A percentile compares a stretch with the other conserved stretches of the same genome.
Conservation (phyloP, 1,139 yeast genomes). For the Eremothecium coryli region DNA sequence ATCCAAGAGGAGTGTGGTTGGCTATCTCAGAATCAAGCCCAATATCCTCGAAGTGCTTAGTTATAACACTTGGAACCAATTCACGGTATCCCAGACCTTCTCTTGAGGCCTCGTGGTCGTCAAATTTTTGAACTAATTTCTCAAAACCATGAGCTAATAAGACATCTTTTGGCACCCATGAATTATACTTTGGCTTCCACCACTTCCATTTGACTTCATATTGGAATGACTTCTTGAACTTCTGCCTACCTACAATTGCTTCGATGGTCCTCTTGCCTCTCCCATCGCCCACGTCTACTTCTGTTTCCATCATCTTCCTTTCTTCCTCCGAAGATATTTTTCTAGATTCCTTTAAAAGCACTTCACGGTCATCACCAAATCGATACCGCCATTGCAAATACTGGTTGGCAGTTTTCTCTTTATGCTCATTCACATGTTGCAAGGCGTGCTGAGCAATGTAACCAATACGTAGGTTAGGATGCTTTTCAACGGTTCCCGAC, state of each 20-base stretch:
- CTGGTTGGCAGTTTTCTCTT: conserved; percentile 95
- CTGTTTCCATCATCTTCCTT: conserved; percentile 65
- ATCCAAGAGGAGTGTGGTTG: conserved; percentile 94
- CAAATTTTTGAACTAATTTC: conserved; percentile 85
- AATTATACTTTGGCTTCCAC: conserved; percentile 88
- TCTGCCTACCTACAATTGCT: conserved; percentile 95
- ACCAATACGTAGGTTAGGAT: conserved; percentile 95
- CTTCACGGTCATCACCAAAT: conserved; percentile 97
- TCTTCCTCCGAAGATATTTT: conserved; percentile 71
- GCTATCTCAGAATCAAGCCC: conserved; percentile 98
- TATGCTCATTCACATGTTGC: conserved; percentile 94
- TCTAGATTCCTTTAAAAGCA: conserved; percentile 84
- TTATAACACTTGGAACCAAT: conserved; percentile 78
- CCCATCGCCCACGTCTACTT: conserved; percentile 76
- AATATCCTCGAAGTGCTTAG: conserved; percentile 94
- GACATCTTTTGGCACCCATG: conserved; percentile 83
- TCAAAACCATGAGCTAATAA: conserved; percentile 75
- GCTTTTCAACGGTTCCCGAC: conserved; percentile 88
- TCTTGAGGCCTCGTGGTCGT: conserved; percentile 96
- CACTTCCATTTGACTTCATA: conserved; percentile 92
- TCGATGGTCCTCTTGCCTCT: conserved; percentile 83
- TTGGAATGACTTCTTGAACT: conserved; percentile 91
- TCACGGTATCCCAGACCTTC: conserved; percentile 98
- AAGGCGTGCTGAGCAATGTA: conserved; percentile 98
- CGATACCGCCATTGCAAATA: conserved; percentile 97